These are phyloP conservation scores for Penicillium hordei DNA, from an alignment of 2,329 filamentous ascomycete genomes.

Conservation along the genomic window DNA sequence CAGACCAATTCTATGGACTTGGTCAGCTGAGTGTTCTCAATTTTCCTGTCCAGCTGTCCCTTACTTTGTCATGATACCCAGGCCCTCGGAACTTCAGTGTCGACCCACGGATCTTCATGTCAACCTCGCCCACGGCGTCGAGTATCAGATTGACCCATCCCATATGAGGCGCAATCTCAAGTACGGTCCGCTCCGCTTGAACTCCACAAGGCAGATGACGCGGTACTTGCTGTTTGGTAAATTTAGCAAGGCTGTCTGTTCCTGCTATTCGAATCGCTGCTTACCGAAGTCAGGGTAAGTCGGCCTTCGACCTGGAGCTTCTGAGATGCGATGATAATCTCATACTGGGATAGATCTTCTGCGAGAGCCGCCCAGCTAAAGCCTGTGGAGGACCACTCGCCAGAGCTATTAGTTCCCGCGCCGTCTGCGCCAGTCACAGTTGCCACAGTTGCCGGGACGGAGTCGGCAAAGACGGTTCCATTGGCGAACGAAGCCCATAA, in stretches of 20 bases:
- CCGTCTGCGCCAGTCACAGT: constrained; percentile 5
- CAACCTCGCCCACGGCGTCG: constrained; percentile 34
- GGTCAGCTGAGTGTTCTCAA: background rate
- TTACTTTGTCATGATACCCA: constrained; percentile 50
- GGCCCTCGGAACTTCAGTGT: constrained; percentile 37
- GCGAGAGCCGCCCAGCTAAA: constrained; percentile 13
- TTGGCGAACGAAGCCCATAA: constrained; percentile 31
- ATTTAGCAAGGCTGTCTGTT: background rate
- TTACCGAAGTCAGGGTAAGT: constrained; percentile 14
- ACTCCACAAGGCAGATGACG: constrained; percentile 22
- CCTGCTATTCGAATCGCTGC: background rate
- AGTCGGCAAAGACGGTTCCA: constrained; percentile 20
- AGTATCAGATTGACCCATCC: constrained; percentile 44
- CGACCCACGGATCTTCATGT: constrained; percentile 33
- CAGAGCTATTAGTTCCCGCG: background rate
- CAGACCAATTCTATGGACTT: constrained; percentile 44
- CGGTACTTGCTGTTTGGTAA: background rate
- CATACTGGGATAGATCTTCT: constrained; percentile 13
- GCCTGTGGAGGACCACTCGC: constrained; percentile 12
- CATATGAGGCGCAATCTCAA: constrained; percentile 31
- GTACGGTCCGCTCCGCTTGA: background rate
- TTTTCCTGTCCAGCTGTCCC: background rate
- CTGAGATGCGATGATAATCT: constrained; percentile 13
- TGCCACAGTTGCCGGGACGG: constrained; percentile 18
- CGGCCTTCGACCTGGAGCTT: constrained; percentile 16